Evolutionary conservation across 345 rosid genomes (phyloP), one percentile per base, ranked within the genome.

Genomic region (Adansonia digitata): DNA sequence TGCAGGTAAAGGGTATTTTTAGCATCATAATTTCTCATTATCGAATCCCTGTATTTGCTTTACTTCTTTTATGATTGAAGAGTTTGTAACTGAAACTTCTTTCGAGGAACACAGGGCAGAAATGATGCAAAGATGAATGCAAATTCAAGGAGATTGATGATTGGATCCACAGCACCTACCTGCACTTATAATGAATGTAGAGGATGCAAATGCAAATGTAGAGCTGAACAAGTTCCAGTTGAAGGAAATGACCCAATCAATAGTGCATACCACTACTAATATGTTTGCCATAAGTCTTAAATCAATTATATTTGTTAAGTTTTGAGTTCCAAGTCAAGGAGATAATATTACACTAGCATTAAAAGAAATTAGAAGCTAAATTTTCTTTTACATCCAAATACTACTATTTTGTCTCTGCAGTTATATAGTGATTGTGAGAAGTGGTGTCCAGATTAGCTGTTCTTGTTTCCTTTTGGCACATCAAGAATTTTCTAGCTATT

Each of bases 111-210:
- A 24, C 71, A 81, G 89, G 86, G 66, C 45, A 49, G 67, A 14
- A 74, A 40, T 48, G 69, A 73, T 74, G 81, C 35, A 10, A 67
- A 49, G 71, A 70, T 42, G 72, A 77, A 74, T 59, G 81, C 72
- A 68, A 81, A 73, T 51, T 82, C 85, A 55, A 89, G 86, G 84
- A 90, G 97, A 73, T 64, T 84, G 45, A 85, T 94, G 96, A 94
- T 94, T 56, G 98, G 98, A 53, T 94, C 98, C n/a, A 92, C 94
- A 3, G 92, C 93, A 29, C 98, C 97, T 7, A 94, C 85, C 27
- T 94, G 98, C 82, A 94, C 93, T 48, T 94, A 86, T 63, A 94
- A 94, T 56, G 98, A 94, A 75, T 94, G 98, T 74, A 88, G 97
- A 85, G 98, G 97, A 20, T 92, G 98, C 89, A 92, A 85, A 83